Base-by-base conservation (phyloP, 306 rosid genomes). In the Mucuna pruriens region DNA sequence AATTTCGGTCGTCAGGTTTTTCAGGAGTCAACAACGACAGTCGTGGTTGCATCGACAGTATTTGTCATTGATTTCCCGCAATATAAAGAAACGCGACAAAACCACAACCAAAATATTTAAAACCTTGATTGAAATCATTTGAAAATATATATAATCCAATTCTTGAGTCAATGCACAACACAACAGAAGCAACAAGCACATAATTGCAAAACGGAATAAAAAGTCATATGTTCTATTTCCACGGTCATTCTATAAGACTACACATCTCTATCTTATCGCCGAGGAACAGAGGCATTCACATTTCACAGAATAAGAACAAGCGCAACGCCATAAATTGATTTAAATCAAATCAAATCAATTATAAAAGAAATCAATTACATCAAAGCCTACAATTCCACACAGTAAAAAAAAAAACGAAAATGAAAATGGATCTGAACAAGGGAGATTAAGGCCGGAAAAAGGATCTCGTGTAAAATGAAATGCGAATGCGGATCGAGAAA, bases 401-500 rank as follows among this genome's bases (percentile, higher is more conserved):
- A 44, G 8, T 26, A 17, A 46, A 60, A 11, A 62, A 2, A 11
- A 31, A 54, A 74, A 4, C 9, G 48, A 58, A 61, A 13, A 31
- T 8, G 20, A 71, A 62, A 22, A 79, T 31, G 22, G 81, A 84
- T 84, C 81, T 66, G 38, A 74, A 54, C 9, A 44, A 49, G 33
- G 31, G 55, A 77, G 23, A 61, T 26, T 42, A 6, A 25, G 10
- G 34, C 9, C 8, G 1, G 16, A 54, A 63, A 63, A 19, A 39
- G 12, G 66, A 64, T 46, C 72, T 5, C 0, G 5, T 9, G 12
- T 16, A 39, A 73, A 49, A 51, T 34, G 26, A 60, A 77, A 87
- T 23, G 55, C 66, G 0, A 31, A 54, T 57, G 38, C 16, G 67
- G 75, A 87, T 80, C 81, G 74, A 45, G 34, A 85, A 77, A 22